These are phyloP conservation scores for Termitomyces sp. DNA, from an alignment of 768 basidiomycete species.

Conservation along the genomic window DNA sequence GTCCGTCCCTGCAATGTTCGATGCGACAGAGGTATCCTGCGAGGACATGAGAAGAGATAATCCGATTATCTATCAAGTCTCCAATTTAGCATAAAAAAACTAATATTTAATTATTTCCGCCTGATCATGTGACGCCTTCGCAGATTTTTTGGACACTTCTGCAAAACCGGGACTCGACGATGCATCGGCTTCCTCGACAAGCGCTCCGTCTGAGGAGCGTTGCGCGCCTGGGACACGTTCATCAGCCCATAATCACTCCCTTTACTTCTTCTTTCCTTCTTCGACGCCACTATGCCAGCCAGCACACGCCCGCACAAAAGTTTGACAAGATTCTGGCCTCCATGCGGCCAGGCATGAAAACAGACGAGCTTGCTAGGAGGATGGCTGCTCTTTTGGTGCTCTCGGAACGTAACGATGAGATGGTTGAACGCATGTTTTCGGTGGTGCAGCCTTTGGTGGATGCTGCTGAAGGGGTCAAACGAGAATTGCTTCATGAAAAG, in stretches of 20 bases:
- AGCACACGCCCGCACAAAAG: slow-evolving; percentile 7
- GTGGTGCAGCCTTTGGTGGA: background rate
- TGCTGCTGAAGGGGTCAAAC: background rate
- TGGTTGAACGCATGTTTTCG: background rate
- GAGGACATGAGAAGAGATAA: slow-evolving; percentile 10
- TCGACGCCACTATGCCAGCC: slow-evolving; percentile 14
- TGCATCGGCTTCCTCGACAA: slow-evolving; percentile 21
- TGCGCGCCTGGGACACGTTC: slow-evolving; percentile 28
- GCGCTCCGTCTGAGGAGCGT: slow-evolving; percentile 13
- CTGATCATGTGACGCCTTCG: slow-evolving; percentile 12
- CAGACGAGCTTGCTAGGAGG: background rate
- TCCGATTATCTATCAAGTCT: background rate
- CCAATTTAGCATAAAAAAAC: too few species aligned
- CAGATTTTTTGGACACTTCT: slow-evolving; percentile 7
- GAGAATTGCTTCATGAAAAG: background rate
- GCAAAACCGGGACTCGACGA: slow-evolving; percentile 6
- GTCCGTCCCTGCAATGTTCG: slow-evolving; percentile 45
- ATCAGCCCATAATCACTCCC: slow-evolving; percentile 2
- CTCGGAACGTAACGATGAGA: background rate
- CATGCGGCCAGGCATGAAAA: background rate
- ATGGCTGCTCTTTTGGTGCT: background rate
- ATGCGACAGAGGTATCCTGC: slow-evolving; percentile 33
- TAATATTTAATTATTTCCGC: background rate
- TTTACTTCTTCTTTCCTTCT: background rate
- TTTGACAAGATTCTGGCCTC: slow-evolving; percentile 15